Evolutionary conservation across 176 grass and related monocot genomes (phyloP).

Genomic region (Hordeum marinum): DNA sequence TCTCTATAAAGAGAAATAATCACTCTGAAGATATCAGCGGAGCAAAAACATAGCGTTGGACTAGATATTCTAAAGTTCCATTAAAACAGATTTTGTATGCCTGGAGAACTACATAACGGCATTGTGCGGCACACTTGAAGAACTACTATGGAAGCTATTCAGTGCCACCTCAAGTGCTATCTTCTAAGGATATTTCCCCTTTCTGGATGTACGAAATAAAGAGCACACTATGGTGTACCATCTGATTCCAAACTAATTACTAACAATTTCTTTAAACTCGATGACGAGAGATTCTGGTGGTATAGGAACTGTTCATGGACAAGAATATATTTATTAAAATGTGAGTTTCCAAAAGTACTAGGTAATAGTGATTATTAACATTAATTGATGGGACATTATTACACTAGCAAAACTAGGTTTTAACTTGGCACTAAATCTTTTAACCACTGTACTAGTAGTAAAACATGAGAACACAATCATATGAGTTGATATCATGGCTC

Average conservation of each 20-base stretch:
- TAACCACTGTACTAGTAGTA: neutral
- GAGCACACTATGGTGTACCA: neutral
- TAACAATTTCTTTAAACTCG: neutral
- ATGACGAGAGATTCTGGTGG: neutral
- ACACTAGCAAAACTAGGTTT: neutral
- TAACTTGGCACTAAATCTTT: neutral
- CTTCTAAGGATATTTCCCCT: neutral
- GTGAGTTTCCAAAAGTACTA: neutral
- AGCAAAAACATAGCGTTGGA: neutral
- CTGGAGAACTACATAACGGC: neutral
- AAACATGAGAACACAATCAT: neutral
- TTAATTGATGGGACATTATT: neutral
- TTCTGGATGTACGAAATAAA: neutral
- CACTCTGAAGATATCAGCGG: neutral
- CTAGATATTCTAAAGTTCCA: neutral
- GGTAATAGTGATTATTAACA: neutral
- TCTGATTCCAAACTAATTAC: neutral
- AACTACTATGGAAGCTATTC: neutral
- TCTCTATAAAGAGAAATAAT: neutral
- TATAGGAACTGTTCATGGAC: neutral
- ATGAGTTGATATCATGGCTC: neutral
- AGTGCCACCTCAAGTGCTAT: constrained; percentile 8
- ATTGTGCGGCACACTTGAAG: neutral
- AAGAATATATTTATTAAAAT: neutral
- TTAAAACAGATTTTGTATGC: neutral